Percentiles rank a stretch among this genome's conserved stretches.
These are phyloP conservation scores for Lobosporangium transversale DNA, from an alignment of 192 early-diverging fungal genomes.

Conservation along the genomic window DNA sequence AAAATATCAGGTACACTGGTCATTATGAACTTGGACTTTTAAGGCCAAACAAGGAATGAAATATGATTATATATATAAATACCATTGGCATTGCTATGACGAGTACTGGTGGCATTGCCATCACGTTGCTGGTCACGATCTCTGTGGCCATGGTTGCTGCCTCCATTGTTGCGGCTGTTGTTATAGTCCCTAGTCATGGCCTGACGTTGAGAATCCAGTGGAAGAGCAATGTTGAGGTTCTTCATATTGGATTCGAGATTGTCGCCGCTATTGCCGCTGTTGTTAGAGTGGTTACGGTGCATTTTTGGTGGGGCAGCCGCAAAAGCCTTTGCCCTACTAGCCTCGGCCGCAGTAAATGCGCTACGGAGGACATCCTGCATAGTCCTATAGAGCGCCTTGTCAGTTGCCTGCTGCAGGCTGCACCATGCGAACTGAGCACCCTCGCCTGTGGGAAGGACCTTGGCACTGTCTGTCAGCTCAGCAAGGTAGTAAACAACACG, in stretches of 20 bases:
- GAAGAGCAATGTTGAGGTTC: slow-evolving; percentile 59
- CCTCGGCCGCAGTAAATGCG: slow-evolving; percentile 73
- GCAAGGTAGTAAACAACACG: slow-evolving; percentile 83
- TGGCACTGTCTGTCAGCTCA: slow-evolving; percentile 68
- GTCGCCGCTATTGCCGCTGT: slow-evolving; percentile 53
- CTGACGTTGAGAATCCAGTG: slow-evolving; percentile 58
- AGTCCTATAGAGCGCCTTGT: slow-evolving; percentile 75
- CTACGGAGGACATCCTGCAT: slow-evolving; percentile 87
- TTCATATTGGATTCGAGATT: slow-evolving; percentile 56
- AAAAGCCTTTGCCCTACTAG: slow-evolving; percentile 53
- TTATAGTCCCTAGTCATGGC: slow-evolving; percentile 51
- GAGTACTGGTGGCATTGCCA: slow-evolving; percentile 16
- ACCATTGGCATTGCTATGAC: slow-evolving; percentile 41
- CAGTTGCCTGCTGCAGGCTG: slow-evolving; percentile 68
- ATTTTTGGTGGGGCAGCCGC: slow-evolving; percentile 53
- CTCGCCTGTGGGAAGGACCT: slow-evolving; percentile 68
- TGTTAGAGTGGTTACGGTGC: slow-evolving; percentile 51
- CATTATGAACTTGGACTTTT: no score
- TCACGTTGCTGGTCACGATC: slow-evolving; percentile 34
- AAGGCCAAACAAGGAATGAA: neutral
- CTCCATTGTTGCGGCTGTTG: slow-evolving; percentile 20
- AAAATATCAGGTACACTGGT: slow-evolving; percentile 2
- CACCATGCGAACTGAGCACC: slow-evolving; percentile 82
- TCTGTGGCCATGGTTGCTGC: slow-evolving; percentile 28
- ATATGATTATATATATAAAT: neutral